Evolutionary conservation across 2,329 filamentous ascomycete species (phyloP).

Genomic region (Gnomoniopsis sp.): DNA sequence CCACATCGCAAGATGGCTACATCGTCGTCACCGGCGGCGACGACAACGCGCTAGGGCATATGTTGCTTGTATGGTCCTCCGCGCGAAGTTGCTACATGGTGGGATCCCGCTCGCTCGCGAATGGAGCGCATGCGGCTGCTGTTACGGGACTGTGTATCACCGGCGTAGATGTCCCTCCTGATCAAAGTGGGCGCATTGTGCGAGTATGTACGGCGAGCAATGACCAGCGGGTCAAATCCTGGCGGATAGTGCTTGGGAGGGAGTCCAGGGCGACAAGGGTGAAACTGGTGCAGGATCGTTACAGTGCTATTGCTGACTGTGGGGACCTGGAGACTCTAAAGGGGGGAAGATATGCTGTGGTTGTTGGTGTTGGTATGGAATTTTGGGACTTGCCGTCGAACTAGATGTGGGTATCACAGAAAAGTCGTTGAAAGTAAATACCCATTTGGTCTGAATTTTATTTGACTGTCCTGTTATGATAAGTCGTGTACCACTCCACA

Average conservation of each 20-base stretch:
- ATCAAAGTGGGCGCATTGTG: conserved; percentile 14
- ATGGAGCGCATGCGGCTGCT: conserved; percentile 67
- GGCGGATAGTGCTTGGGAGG: conserved; percentile 33
- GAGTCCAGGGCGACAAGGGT: conserved; percentile 24
- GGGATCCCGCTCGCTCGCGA: conserved; percentile 33
- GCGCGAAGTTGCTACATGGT: conserved; percentile 16
- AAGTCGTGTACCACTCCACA: no score
- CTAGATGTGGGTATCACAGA: background rate
- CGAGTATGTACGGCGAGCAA: conserved; percentile 49
- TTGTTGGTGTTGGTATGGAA: conserved; percentile 47
- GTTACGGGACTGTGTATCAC: conserved; percentile 56
- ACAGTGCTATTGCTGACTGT: conserved; percentile 59
- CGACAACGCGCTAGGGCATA: conserved; percentile 72
- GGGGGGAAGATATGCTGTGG: conserved; percentile 28
- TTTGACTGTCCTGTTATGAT: background rate
- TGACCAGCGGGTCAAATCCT: conserved; percentile 58
- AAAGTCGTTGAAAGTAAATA: no score
- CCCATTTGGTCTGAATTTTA: background rate
- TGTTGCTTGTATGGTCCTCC: conserved; percentile 35
- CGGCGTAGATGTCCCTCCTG: conserved; percentile 20
- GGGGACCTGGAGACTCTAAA: conserved; percentile 46
- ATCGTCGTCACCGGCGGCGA: conserved; percentile 78
- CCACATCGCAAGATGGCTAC: background rate
- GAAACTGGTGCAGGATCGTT: conserved; percentile 44
- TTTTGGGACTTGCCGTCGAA: conserved; percentile 31